A percentile compares a stretch with the other conserved stretches of the same genome.
These are phyloP conservation scores for Aspergillus leporis DNA, from an alignment of 495 filamentous ascomycete genomes.

Conservation along the genomic window DNA sequence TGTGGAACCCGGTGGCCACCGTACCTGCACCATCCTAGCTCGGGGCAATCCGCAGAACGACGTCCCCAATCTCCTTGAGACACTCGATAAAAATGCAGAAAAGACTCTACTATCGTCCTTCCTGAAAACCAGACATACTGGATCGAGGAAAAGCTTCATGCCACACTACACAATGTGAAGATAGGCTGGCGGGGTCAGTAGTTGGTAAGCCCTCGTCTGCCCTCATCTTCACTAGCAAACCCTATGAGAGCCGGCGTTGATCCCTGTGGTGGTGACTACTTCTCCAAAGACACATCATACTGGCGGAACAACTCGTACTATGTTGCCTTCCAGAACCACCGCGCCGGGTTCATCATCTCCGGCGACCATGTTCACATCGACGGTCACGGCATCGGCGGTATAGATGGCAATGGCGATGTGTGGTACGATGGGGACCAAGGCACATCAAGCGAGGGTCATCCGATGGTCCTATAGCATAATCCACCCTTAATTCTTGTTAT, in stretches of 20 bases:
- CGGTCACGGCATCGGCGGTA: conserved; percentile 52
- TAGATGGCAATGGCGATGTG: conserved; percentile 56
- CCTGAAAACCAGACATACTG: conserved; percentile 50
- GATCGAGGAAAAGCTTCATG: conserved; percentile 52
- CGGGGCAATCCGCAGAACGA: conserved; percentile 34
- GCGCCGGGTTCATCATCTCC: conserved; percentile 52
- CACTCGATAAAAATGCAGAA: conserved; percentile 48
- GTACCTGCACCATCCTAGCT: too few species aligned
- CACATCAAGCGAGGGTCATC: neutral
- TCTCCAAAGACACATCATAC: conserved; percentile 53
- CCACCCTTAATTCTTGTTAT: neutral
- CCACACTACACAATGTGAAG: conserved; percentile 42
- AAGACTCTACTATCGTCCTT: conserved; percentile 54
- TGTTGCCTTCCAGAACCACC: conserved; percentile 58
- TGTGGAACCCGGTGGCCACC: too few species aligned
- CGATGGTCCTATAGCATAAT: neutral
- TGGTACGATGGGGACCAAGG: conserved; percentile 45
- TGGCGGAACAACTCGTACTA: conserved; percentile 57
- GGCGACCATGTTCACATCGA: conserved; percentile 51
- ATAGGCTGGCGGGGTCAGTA: conserved; percentile 52
- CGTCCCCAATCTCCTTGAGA: conserved; percentile 49
- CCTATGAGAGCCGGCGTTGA: neutral
- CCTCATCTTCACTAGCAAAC: neutral
- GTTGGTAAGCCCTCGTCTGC: conserved; percentile 32
- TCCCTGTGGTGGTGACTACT: conserved; percentile 21